These are phyloP conservation scores for Tremella fuciformis DNA, from an alignment of 768 basidiomycete genomes.

Conservation along the genomic window DNA sequence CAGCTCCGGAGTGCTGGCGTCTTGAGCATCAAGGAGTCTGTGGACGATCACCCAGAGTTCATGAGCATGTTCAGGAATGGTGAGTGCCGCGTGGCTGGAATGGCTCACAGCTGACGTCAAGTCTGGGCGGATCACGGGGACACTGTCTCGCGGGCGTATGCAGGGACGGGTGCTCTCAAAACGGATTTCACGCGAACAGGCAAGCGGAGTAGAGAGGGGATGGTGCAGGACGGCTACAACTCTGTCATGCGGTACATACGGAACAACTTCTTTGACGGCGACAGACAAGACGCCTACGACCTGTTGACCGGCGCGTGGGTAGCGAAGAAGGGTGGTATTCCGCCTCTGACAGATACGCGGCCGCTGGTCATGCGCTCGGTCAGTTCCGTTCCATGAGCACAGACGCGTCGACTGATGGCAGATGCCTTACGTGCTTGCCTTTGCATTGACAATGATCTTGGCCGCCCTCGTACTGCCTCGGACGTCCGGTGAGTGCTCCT, in stretches of 20 bases:
- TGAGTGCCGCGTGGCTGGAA: slow-evolving; percentile 54
- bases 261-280: slow-evolving; percentile 95
- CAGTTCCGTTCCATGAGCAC: slow-evolving; percentile 46
- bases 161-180: slow-evolving; percentile 91
- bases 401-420: slow-evolving; percentile 47
- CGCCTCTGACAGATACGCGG: slow-evolving; percentile 71
- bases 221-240: slow-evolving; percentile 81
- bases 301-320: slow-evolving; percentile 87
- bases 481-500: slow-evolving; percentile 66
- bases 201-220: slow-evolving; percentile 75
- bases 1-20: slow-evolving; percentile 75
- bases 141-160: slow-evolving; percentile 81
- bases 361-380: slow-evolving; percentile 83
- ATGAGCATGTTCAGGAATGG: slow-evolving; percentile 82
- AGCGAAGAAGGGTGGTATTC: slow-evolving; percentile 69
- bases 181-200: slow-evolving; percentile 95
- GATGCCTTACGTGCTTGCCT: slow-evolving; percentile 79
- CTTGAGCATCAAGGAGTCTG: slow-evolving; percentile 63
- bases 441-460: slow-evolving; percentile 82
- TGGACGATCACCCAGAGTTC: slow-evolving; percentile 79
- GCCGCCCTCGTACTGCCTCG: slow-evolving; percentile 82
- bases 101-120: slow-evolving; percentile 48
- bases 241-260: slow-evolving; percentile 79
- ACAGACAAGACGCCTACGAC: slow-evolving; percentile 94
- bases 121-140: slow-evolving; percentile 99